Base-by-base conservation (phyloP, 2,329 filamentous ascomycete genomes). In the Alternaria consortialis region DNA sequence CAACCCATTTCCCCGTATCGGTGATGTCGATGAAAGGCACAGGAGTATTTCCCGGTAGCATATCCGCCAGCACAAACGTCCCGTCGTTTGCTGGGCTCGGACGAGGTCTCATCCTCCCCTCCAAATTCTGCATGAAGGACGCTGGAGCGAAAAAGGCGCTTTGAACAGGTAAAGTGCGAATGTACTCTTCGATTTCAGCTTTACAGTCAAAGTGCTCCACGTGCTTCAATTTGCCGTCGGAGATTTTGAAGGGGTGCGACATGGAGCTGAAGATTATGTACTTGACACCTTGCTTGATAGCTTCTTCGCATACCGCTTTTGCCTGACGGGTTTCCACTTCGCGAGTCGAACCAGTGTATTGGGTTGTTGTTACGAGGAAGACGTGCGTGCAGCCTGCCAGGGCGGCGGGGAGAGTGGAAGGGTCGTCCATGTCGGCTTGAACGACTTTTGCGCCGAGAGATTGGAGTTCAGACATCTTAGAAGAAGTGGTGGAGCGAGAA, bases 131-230 rank as follows among this genome's bases (percentile, higher is more conserved):
- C 84, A 87, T 87, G 68, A 87, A 89, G 52, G 79, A 79, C 0
- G 80, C 86, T 0, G 85, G 82, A n/a, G 83, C 74, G 68, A 86
- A 83, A 70, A 87, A 88, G 0, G 85, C 82, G 11, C 79, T 80
- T 1, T 82, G 81, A 2, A 89, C 74, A 0, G 80, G 81, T 3
- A 84, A 75, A 0, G 67, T 57, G 17, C 84, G 82, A 47, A 87
- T 83, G 68, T 88, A 86, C n/a, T 79, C 66, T 65, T 87, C 86
- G 0, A 86, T 81, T 12, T 82, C 76, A 20, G 85, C 86, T 71
- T 89, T 89, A 71, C 74, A 78, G 73, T 89, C 87, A 61, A 88
- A 89, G 64, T 86, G 83, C 62, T 80, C 64, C 2, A 80, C 77
- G 25, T 77, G 65, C 17, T 60, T 70, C 11, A 80, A 68, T 15